Evolutionary conservation across 2,329 filamentous ascomycete genomes (phyloP).

Genomic region (Pochonia chlamydosporia): DNA sequence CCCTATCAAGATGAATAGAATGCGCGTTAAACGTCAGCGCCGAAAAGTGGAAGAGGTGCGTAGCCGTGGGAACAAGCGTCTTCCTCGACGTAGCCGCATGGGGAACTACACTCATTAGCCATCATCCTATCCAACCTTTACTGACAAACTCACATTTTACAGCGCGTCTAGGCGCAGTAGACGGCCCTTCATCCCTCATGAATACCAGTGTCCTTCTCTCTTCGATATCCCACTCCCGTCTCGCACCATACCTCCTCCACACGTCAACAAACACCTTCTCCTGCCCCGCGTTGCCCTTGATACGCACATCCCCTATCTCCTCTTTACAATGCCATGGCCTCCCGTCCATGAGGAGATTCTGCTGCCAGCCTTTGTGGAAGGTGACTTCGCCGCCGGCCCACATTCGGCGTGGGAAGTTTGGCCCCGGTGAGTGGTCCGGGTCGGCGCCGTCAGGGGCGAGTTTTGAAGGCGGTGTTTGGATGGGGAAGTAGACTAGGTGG

Average conservation of each 20-base stretch:
- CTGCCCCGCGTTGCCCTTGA: slow-evolving; percentile 24
- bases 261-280: slow-evolving; percentile 49
- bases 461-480: slow-evolving; percentile 51
- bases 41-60: slow-evolving; percentile 83
- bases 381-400: slow-evolving; percentile 78
- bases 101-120: slow-evolving; percentile 11
- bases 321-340: slow-evolving; percentile 39
- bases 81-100: slow-evolving; percentile 34
- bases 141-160: slow-evolving; percentile 20
- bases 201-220: slow-evolving; percentile 50
- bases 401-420: slow-evolving; percentile 68
- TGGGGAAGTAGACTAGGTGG: slow-evolving; percentile 84
- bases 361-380: slow-evolving; percentile 36
- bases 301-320: slow-evolving; percentile 31
- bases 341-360: slow-evolving; percentile 32
- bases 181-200: slow-evolving; percentile 30
- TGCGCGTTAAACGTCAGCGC: slow-evolving; percentile 92
- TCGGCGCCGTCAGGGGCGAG: slow-evolving; percentile 84
- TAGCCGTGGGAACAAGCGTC: slow-evolving; percentile 57
- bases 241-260: slow-evolving; percentile 36
- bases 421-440: slow-evolving; percentile 66
- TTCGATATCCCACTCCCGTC: slow-evolving; percentile 28
- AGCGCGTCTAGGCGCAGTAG: slow-evolving; percentile 11
- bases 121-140: background rate
- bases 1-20: slow-evolving; percentile 75